Percentiles rank a stretch among this genome's conserved stretches.
phyloP scores from a whole-genome alignment of 768 basidiomycete genomes.

The Kwoniella pini region DNA sequence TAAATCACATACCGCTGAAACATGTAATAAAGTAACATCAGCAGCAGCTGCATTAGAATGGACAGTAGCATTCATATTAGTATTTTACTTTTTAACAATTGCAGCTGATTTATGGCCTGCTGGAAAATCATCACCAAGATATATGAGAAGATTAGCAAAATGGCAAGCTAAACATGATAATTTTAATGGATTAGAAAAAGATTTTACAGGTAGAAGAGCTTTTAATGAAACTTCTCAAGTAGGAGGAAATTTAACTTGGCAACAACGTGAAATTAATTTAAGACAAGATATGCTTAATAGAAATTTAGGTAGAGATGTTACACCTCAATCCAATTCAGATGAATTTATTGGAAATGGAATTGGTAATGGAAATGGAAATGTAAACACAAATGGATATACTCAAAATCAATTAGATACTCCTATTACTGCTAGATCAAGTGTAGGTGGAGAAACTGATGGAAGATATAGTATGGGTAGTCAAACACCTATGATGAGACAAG shows the following conservation, averaged over 20 bases:
- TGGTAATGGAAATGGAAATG: background rate
- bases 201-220: slow-evolving; percentile 50
- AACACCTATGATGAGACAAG: slow-evolving; percentile 26
- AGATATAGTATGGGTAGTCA: slow-evolving; percentile 17
- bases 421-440: background rate
- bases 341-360: background rate
- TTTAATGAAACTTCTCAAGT: slow-evolving; percentile 22
- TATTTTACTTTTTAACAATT: slow-evolving; percentile 55
- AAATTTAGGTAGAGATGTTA: slow-evolving; percentile 17
- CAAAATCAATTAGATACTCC: background rate
- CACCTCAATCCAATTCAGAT: background rate
- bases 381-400: background rate
- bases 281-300: slow-evolving; percentile 32
- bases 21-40: slow-evolving; percentile 49
- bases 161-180: slow-evolving; percentile 50
- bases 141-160: slow-evolving; percentile 51
- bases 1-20: slow-evolving; percentile 25
- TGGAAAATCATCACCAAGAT: slow-evolving; percentile 50
- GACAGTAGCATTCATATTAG: slow-evolving; percentile 51
- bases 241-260: slow-evolving; percentile 32
- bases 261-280: slow-evolving; percentile 30
- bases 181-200: slow-evolving; percentile 35
- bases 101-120: slow-evolving; percentile 56
- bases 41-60: slow-evolving; percentile 55
- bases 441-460: background rate